phyloP scores from a whole-genome alignment of 352 stramenopile genomes.

The Thalassiosira livingstoniorum region DNA sequence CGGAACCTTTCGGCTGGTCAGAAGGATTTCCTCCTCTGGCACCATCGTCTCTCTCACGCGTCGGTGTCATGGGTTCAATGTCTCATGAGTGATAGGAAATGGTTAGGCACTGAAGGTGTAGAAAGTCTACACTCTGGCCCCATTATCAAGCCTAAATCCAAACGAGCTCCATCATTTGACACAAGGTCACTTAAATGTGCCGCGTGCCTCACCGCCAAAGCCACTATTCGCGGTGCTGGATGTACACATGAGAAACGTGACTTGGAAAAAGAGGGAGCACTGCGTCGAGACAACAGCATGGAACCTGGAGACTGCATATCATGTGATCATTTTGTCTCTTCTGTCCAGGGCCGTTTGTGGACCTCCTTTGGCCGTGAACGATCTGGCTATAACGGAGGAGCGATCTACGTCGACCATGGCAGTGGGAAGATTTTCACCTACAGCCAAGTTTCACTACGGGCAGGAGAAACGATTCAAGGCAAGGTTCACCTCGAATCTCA shows the following conservation, averaged over 20 bases:
- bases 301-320: constrained; percentile 36
- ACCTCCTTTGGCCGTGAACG: constrained; percentile 25
- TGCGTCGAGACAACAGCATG: constrained; percentile 12
- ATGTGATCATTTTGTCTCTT: constrained; percentile 37
- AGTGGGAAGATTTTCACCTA: not conserved
- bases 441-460: not conserved
- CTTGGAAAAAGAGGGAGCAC: not conserved
- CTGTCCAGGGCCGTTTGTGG: constrained; percentile 12
- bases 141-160: constrained; percentile 9
- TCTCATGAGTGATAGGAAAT: constrained; percentile 1
- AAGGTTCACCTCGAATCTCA: constrained; percentile 2
- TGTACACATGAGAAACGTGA: not conserved
- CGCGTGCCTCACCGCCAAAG: constrained; percentile 35
- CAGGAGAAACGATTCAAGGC: not conserved
- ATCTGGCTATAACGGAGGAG: constrained; percentile 16
- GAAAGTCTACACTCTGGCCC: not conserved
- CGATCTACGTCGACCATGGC: not conserved
- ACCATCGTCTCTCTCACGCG: constrained; percentile 34
- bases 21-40: constrained; percentile 51
- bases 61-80: constrained; percentile 19
- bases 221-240: not conserved
- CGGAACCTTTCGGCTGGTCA: constrained; percentile 36
- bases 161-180: not conserved
- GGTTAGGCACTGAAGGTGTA: not conserved
- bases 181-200: constrained; percentile 19